phyloP scores from a whole-genome alignment of 108 stramenopile genomes.

The Heterococcus sp. region DNA sequence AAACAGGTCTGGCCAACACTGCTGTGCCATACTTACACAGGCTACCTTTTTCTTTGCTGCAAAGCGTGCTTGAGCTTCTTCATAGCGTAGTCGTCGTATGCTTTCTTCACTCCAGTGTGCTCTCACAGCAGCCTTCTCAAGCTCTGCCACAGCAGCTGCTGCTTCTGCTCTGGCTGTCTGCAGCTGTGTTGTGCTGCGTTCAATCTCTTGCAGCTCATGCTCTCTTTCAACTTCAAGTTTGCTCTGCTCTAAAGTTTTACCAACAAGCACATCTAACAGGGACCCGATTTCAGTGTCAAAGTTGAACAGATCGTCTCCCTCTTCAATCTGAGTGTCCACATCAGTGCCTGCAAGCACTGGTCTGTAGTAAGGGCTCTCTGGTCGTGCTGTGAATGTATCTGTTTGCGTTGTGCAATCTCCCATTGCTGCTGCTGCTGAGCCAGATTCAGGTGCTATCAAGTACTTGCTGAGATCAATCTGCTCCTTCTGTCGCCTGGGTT shows the following conservation, averaged over 20 bases:
- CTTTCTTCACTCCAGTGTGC: background rate
- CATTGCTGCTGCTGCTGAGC: background rate
- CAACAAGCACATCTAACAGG: conserved; percentile 44
- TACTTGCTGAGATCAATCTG: background rate
- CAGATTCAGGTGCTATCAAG: background rate
- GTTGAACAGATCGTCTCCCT: conserved; percentile 48
- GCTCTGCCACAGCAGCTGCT: background rate
- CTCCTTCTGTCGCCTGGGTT: background rate
- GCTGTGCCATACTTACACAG: background rate
- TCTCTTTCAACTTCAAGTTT: conserved; percentile 44
- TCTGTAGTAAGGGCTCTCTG: background rate
- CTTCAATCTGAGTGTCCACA: conserved; percentile 27
- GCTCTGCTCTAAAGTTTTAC: conserved; percentile 58
- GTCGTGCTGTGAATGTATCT: background rate
- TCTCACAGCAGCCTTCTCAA: background rate
- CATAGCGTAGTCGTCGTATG: background rate
- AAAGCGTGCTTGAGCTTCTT: background rate
- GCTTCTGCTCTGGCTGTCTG: background rate
- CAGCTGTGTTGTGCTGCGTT: background rate
- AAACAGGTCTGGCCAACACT: background rate
- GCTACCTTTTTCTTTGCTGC: background rate
- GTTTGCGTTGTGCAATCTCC: background rate
- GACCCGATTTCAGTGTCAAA: conserved; percentile 54
- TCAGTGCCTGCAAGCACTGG: conserved; percentile 51
- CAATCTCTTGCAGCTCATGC: conserved; percentile 23